Conservation (phyloP, 2,329 filamentous ascomycete species). For the Tolypocladium endophyticum region DNA sequence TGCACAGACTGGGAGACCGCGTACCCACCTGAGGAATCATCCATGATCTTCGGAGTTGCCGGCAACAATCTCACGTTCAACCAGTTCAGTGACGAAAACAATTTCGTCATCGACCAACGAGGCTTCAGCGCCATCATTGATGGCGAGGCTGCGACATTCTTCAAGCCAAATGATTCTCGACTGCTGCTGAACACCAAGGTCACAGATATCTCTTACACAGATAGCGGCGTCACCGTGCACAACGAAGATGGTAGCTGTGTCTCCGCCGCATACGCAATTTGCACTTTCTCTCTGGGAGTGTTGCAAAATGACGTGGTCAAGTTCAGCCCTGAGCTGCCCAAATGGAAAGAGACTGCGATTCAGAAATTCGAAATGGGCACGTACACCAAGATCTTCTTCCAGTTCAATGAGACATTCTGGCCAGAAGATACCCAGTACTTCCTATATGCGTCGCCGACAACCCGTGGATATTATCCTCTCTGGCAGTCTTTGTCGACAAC, state of each 20-base stretch:
- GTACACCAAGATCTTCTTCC: slow-evolving; percentile 64
- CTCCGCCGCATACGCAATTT: slow-evolving; percentile 50
- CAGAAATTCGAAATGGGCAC: slow-evolving; percentile 58
- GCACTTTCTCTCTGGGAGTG: slow-evolving; percentile 59
- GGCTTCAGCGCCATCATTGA: slow-evolving; percentile 50
- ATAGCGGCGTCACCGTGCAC: slow-evolving; percentile 40
- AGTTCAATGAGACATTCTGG: slow-evolving; percentile 61
- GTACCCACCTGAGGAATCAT: slow-evolving; percentile 43
- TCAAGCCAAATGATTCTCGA: slow-evolving; percentile 41
- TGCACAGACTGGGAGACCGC: slow-evolving; percentile 44
- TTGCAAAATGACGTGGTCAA: slow-evolving; percentile 49
- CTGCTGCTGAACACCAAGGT: slow-evolving; percentile 49
- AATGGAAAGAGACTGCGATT: slow-evolving; percentile 55
- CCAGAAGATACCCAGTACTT: slow-evolving; percentile 29
- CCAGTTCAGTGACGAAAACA: slow-evolving; percentile 50
- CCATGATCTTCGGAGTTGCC: slow-evolving; percentile 42
- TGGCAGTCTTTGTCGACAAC: slow-evolving; percentile 52
- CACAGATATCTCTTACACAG: slow-evolving; percentile 40
- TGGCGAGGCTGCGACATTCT: slow-evolving; percentile 46
- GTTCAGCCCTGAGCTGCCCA: slow-evolving; percentile 48
- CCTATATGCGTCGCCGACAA: slow-evolving; percentile 30
- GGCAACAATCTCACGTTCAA: slow-evolving; percentile 52
- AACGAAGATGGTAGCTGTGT: slow-evolving; percentile 45
- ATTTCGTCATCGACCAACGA: slow-evolving; percentile 49
- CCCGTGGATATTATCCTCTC: slow-evolving; percentile 38